Percentiles rank a stretch among this genome's conserved stretches.
phyloP scores from a whole-genome alignment of 129 eudicot species.

The Silybum marianum region DNA sequence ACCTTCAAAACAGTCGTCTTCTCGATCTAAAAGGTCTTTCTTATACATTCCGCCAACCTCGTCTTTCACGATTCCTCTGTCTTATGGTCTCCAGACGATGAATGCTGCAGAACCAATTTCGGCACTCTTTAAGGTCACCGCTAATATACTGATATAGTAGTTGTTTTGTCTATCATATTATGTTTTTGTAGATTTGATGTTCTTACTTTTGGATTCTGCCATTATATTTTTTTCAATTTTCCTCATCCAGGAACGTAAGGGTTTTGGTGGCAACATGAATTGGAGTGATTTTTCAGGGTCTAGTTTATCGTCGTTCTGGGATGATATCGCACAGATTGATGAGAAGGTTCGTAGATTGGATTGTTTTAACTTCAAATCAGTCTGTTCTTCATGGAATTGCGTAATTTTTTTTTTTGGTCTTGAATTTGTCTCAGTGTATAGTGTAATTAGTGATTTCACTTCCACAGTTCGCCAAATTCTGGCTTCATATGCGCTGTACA shows the following conservation, averaged over 20 bases:
- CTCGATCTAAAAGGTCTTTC: constrained; percentile 15
- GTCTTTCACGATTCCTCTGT: constrained; percentile 14
- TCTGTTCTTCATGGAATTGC: background rate
- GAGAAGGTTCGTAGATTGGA: constrained; percentile 24
- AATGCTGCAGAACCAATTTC: constrained; percentile 13
- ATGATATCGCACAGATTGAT: constrained; percentile 5
- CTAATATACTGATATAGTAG: background rate
- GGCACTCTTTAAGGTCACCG: constrained; percentile 29
- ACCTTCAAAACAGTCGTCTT: background rate
- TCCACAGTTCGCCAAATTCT: background rate
- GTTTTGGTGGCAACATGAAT: constrained; percentile 26
- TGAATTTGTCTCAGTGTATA: background rate
- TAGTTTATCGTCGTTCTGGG: constrained; percentile 2
- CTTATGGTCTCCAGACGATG: background rate
- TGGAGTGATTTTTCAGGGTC: constrained; percentile 16
- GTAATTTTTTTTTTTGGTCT: background rate
- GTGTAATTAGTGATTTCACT: background rate
- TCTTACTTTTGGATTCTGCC: background rate
- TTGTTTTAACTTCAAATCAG: background rate
- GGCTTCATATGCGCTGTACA: background rate
- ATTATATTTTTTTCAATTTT: background rate
- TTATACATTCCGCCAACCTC: constrained; percentile 28
- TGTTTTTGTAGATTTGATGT: background rate
- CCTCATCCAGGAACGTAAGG: constrained; percentile 24
- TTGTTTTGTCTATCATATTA: background rate